These are phyloP conservation scores for Lantana camara DNA, from an alignment of 257 asterid species.

Conservation along the genomic window DNA sequence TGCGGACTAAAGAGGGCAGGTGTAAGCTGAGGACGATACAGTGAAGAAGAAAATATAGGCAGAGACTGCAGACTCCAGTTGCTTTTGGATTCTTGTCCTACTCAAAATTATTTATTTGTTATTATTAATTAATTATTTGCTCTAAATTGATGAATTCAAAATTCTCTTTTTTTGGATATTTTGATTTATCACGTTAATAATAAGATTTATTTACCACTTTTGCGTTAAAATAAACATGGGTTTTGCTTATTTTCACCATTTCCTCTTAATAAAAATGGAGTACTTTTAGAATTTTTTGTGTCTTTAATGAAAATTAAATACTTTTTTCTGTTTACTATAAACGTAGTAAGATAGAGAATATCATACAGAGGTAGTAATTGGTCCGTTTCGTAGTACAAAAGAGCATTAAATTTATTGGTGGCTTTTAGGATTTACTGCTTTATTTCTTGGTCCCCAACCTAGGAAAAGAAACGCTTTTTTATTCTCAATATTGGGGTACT, in stretches of 20 bases:
- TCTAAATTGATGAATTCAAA: too few species aligned
- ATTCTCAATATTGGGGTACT: too few species aligned
- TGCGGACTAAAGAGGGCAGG: constrained; percentile 42
- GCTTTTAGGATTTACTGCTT: constrained; percentile 31
- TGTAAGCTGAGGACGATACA: constrained; percentile 34
- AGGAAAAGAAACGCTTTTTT: constrained; percentile 1
- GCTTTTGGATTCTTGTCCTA: constrained; percentile 36
- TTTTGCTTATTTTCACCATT: too few species aligned
- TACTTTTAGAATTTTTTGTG: too few species aligned
- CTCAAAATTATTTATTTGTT: constrained; percentile 17
- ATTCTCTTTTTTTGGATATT: constrained; percentile 22
- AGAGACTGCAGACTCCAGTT: constrained; percentile 30
- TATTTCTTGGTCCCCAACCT: constrained; percentile 26
- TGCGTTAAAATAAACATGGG: too few species aligned
- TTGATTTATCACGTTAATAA: background rate
- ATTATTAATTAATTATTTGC: too few species aligned
- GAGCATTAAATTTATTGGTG: constrained; percentile 10
- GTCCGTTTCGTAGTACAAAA: constrained; percentile 6
- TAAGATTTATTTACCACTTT: too few species aligned
- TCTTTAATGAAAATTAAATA: too few species aligned
- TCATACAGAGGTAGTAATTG: background rate
- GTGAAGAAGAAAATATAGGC: constrained; percentile 16
- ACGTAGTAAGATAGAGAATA: background rate
- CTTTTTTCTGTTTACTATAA: too few species aligned
- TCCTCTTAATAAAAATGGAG: too few species aligned